Conservation (phyloP, 768 basidiomycete genomes). For the Podaxis mareebaensis region DNA sequence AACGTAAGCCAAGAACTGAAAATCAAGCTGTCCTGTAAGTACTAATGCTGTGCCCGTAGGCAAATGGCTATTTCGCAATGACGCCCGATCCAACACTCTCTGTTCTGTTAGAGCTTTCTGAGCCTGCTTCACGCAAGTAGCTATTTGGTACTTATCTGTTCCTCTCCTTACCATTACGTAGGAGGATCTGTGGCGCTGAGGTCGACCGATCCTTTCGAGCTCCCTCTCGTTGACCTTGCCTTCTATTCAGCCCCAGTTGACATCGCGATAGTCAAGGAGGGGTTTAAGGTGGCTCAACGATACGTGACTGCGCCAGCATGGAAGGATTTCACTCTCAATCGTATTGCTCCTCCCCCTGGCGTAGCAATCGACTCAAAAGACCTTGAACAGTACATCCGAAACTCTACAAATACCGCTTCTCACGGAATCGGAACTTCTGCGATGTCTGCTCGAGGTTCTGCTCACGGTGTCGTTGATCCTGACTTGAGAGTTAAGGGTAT, state of each 20-base stretch:
- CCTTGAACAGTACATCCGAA: constrained; percentile 19
- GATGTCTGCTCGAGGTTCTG: constrained; percentile 24
- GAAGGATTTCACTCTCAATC: constrained; percentile 13
- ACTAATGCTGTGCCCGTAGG: background rate
- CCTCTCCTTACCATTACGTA: background rate
- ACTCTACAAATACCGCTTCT: constrained; percentile 14
- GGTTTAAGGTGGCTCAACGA: constrained; percentile 14
- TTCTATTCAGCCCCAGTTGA: constrained; percentile 18
- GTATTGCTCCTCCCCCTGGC: constrained; percentile 15
- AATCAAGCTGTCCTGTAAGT: too few relatives aligned
- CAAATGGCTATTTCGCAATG: constrained; percentile 6
- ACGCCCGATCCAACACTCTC: background rate
- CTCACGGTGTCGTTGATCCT: constrained; percentile 30
- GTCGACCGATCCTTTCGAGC: constrained; percentile 18
- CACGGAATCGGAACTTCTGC: constrained; percentile 24
- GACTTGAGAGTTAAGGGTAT: constrained; percentile 30
- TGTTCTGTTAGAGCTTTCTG: constrained; percentile 1
- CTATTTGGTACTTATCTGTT: background rate
- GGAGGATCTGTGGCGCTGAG: constrained; percentile 17
- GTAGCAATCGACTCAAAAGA: constrained; percentile 15
- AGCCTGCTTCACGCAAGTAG: constrained; percentile 6
- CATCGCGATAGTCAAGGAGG: constrained; percentile 16
- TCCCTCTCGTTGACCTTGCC: constrained; percentile 17
- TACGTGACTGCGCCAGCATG: constrained; percentile 19
- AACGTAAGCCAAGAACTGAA: background rate